Percentiles rank a stretch among this genome's conserved stretches.
These are phyloP conservation scores for Polychaeton citri DNA, from an alignment of 2,329 filamentous ascomycete species.

Conservation along the genomic window DNA sequence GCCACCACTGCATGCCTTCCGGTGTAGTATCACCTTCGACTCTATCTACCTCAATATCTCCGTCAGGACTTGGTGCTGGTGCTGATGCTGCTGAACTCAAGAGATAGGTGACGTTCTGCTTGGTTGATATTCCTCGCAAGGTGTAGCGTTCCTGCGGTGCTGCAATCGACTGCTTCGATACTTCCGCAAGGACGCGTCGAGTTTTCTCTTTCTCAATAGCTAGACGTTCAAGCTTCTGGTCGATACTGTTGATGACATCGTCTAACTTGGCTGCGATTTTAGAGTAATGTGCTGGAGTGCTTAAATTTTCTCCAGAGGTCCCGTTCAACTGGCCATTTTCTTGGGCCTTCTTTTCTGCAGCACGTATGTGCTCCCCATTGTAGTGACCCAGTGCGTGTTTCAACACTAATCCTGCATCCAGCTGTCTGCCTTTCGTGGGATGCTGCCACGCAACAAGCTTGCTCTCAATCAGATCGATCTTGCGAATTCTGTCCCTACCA, in stretches of 20 bases:
- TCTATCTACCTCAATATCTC: constrained; percentile 8
- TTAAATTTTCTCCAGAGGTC: not conserved
- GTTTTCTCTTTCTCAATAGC: constrained; percentile 18
- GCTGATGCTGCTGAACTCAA: too few relatives aligned
- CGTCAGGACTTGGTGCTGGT: constrained; percentile 14
- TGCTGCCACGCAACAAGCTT: constrained; percentile 23
- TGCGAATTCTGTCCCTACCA: constrained; percentile 15
- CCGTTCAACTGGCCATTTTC: constrained; percentile 2
- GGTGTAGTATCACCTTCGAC: constrained; percentile 20
- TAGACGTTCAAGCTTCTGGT: constrained; percentile 16
- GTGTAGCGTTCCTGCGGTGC: constrained; percentile 32
- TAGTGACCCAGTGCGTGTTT: constrained; percentile 19
- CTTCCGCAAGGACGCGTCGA: constrained; percentile 14
- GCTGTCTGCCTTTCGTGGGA: constrained; percentile 16
- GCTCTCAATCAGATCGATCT: constrained; percentile 23
- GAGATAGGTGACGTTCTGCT: constrained; percentile 44
- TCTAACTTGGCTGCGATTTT: constrained; percentile 20
- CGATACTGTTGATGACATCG: constrained; percentile 19
- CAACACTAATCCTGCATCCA: constrained; percentile 26
- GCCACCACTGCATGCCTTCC: constrained; percentile 41
- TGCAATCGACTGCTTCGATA: constrained; percentile 9
- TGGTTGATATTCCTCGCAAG: constrained; percentile 45
- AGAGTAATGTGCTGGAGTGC: constrained; percentile 9
- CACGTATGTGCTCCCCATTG: constrained; percentile 13
- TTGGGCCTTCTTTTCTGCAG: constrained; percentile 7